Evolutionary conservation across 257 asterid genomes (phyloP).

Genomic region (Gentiana straminea): DNA sequence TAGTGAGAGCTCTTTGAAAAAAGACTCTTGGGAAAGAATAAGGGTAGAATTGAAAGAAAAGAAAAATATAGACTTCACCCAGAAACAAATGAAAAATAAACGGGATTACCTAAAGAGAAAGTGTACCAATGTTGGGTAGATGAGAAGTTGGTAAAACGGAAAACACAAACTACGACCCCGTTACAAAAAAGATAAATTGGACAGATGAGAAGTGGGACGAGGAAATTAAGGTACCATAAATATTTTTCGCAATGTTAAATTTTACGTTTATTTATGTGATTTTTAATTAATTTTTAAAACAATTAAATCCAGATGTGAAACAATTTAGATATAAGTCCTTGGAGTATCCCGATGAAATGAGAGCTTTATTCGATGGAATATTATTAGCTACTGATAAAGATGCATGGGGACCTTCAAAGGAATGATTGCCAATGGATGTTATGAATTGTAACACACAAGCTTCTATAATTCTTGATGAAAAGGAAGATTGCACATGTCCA

Average conservation of each 20-base stretch:
- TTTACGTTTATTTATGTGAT: neutral
- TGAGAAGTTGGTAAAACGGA: neutral
- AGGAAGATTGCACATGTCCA: neutral
- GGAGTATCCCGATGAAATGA: neutral
- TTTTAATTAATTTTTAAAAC: neutral
- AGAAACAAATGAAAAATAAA: neutral
- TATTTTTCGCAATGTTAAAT: neutral
- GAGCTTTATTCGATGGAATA: neutral
- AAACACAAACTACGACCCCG: neutral
- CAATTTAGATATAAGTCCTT: neutral
- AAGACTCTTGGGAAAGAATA: neutral
- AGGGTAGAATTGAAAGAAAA: neutral
- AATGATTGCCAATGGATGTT: neutral
- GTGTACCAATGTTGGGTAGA: neutral
- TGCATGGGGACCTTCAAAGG: neutral
- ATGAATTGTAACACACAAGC: neutral
- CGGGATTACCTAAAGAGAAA: neutral
- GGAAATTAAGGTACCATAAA: neutral
- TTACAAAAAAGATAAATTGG: neutral
- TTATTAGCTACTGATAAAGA: neutral
- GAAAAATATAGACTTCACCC: neutral
- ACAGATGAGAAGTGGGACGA: neutral
- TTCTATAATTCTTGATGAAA: neutral
- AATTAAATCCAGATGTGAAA: neutral
- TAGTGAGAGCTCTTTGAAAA: neutral